These are phyloP conservation scores for Solanum arcanum DNA, from an alignment of 257 asterid genomes.

Conservation along the genomic window DNA sequence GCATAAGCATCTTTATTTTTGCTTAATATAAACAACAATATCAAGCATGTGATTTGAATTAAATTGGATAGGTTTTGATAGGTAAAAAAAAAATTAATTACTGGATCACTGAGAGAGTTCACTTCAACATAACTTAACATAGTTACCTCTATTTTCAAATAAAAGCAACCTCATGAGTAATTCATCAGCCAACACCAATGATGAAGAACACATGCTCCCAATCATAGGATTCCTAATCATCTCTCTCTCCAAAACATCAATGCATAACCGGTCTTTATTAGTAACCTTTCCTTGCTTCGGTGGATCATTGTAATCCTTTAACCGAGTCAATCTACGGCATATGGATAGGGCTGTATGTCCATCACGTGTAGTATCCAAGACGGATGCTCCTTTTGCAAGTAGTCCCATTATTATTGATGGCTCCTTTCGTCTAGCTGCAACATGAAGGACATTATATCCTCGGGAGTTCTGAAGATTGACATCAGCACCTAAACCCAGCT, in stretches of 20 bases:
- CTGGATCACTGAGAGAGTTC: not conserved
- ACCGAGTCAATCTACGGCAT: slow-evolving; percentile 59
- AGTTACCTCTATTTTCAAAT: slow-evolving; percentile 76
- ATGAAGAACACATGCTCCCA: slow-evolving; percentile 33
- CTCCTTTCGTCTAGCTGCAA: slow-evolving; percentile 90
- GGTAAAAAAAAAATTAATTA: not conserved
- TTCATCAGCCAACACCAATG: slow-evolving; percentile 64
- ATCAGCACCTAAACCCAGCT: slow-evolving; percentile 31
- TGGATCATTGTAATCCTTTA: slow-evolving; percentile 57
- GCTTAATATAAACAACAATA: not conserved
- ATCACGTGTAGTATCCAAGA: slow-evolving; percentile 44
- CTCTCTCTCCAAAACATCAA: slow-evolving; percentile 69
- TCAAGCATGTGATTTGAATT: not conserved
- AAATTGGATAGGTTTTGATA: not conserved
- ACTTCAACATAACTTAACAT: not conserved
- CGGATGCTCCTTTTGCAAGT: slow-evolving; percentile 44
- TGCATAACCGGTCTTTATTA: slow-evolving; percentile 58
- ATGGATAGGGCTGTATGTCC: slow-evolving; percentile 64
- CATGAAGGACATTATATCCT: slow-evolving; percentile 70
- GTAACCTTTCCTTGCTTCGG: slow-evolving; percentile 52
- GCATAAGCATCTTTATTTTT: not conserved
- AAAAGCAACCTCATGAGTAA: slow-evolving; percentile 68
- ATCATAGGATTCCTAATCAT: slow-evolving; percentile 52
- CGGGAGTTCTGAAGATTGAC: slow-evolving; percentile 54
- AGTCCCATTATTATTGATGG: slow-evolving; percentile 43